These are phyloP conservation scores for Endothia cerciana DNA, from an alignment of 2,329 filamentous ascomycete species.

Conservation along the genomic window DNA sequence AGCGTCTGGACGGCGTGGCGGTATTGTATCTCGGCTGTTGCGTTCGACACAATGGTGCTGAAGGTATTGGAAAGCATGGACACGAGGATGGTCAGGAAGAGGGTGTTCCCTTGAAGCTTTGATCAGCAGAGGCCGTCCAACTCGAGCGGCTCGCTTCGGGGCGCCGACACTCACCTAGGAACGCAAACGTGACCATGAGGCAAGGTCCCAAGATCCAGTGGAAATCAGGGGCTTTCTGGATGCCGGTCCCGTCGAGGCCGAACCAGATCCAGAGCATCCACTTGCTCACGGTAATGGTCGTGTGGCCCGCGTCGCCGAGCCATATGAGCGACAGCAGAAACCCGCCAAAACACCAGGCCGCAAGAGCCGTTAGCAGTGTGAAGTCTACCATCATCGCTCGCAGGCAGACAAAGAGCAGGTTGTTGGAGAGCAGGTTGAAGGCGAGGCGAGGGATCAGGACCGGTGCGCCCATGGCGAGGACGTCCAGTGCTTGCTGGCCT, in stretches of 20 bases:
- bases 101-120: constrained; percentile 63
- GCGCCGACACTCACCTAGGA: constrained; percentile 54
- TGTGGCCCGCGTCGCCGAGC: constrained; percentile 69
- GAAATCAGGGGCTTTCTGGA: constrained; percentile 67
- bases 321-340: constrained; percentile 80
- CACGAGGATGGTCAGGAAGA: constrained; percentile 87
- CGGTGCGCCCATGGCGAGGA: constrained; percentile 78
- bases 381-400: constrained; percentile 88
- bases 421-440: constrained; percentile 82
- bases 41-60: constrained; percentile 74
- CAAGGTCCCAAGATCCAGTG: constrained; percentile 79
- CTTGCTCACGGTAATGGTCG: constrained; percentile 73
- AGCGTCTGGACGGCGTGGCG: constrained; percentile 80
- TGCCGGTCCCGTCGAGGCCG: constrained; percentile 74
- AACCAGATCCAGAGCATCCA: constrained; percentile 98
- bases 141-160: background rate
- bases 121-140: background rate
- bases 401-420: constrained; percentile 80
- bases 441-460: constrained; percentile 78
- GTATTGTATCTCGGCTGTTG: constrained; percentile 83
- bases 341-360: constrained; percentile 78
- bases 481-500: constrained; percentile 72
- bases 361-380: constrained; percentile 73
- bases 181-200: constrained; percentile 83
- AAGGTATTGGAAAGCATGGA: constrained; percentile 88